phyloP scores from a whole-genome alignment of 2,329 filamentous ascomycete species.

The Fusarium dimerum region DNA sequence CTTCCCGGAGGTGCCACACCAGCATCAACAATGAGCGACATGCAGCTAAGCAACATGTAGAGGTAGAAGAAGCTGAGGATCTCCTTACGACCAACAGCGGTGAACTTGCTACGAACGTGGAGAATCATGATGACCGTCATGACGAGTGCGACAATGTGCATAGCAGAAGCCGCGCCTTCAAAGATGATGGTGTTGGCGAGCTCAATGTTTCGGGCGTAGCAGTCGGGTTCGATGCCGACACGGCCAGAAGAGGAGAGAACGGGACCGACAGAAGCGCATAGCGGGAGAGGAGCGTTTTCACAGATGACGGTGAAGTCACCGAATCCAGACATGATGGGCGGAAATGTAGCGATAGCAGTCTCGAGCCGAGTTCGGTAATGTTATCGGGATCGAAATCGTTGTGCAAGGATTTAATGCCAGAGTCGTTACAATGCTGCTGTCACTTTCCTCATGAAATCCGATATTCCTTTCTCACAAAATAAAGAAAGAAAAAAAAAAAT shows the following conservation, averaged over 20 bases:
- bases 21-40: constrained; percentile 87
- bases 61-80: constrained; percentile 94
- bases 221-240: constrained; percentile 82
- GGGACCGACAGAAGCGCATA: constrained; percentile 83
- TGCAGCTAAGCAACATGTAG: constrained; percentile 86
- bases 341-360: neutral
- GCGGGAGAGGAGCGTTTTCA: constrained; percentile 77
- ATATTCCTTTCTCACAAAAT: neutral
- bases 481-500: neutral
- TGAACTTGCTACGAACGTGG: constrained; percentile 96
- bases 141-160: constrained; percentile 84
- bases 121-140: constrained; percentile 99
- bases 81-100: constrained; percentile 79
- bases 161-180: constrained; percentile 84
- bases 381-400: neutral
- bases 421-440: too few species aligned
- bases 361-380: neutral
- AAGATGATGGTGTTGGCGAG: constrained; percentile 99
- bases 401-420: neutral
- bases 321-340: constrained; percentile 71
- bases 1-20: constrained; percentile 87
- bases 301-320: constrained; percentile 90
- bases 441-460: neutral
- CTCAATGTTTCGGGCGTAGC: constrained; percentile 94
- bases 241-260: constrained; percentile 66